Percentiles rank a stretch among this genome's conserved stretches.
phyloP scores from a whole-genome alignment of 106 monocot genomes.

The Dendrobium catenatum region DNA sequence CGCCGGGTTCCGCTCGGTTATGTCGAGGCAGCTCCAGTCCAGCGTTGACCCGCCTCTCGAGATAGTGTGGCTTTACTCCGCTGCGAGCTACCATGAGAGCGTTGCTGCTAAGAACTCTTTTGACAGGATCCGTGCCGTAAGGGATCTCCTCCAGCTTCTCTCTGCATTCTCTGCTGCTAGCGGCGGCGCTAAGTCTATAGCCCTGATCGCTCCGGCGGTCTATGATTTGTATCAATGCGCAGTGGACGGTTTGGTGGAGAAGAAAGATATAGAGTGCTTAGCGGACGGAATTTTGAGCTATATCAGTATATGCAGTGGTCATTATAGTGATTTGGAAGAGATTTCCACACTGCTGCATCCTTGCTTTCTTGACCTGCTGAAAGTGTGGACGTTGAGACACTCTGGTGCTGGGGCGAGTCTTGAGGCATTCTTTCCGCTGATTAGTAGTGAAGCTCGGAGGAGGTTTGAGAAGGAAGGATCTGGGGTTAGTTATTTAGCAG shows the following conservation, averaged over 20 bases:
- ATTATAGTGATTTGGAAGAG: slow-evolving; percentile 9
- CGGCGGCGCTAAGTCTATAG: slow-evolving; percentile 45
- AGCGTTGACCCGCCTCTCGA: slow-evolving; percentile 73
- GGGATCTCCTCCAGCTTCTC: slow-evolving; percentile 57
- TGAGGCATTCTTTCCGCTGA: slow-evolving; percentile 53
- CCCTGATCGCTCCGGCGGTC: slow-evolving; percentile 67
- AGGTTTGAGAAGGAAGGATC: slow-evolving; percentile 33
- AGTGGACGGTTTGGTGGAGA: slow-evolving; percentile 23
- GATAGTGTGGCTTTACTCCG: slow-evolving; percentile 76
- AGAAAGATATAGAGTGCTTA: slow-evolving; percentile 49
- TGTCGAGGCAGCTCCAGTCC: slow-evolving; percentile 58
- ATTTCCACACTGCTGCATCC: slow-evolving; percentile 17
- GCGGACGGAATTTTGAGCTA: slow-evolving; percentile 63
- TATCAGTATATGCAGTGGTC: slow-evolving; percentile 73
- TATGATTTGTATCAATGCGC: slow-evolving; percentile 43
- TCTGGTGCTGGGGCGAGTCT: slow-evolving; percentile 9
- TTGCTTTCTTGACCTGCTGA: slow-evolving; percentile 61
- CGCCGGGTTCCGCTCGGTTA: slow-evolving; percentile 57
- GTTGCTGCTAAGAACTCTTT: slow-evolving; percentile 12
- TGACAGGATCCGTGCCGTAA: slow-evolving; percentile 26
- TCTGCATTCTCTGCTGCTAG: slow-evolving; percentile 49
- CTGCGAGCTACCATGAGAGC: slow-evolving; percentile 46
- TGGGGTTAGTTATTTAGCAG: slow-evolving; percentile 51
- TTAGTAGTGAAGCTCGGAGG: slow-evolving; percentile 38
- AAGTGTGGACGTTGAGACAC: slow-evolving; percentile 49